Evolutionary conservation across 1,284 basidiomycete species (phyloP).

Genomic region (Ustilago nuda): DNA sequence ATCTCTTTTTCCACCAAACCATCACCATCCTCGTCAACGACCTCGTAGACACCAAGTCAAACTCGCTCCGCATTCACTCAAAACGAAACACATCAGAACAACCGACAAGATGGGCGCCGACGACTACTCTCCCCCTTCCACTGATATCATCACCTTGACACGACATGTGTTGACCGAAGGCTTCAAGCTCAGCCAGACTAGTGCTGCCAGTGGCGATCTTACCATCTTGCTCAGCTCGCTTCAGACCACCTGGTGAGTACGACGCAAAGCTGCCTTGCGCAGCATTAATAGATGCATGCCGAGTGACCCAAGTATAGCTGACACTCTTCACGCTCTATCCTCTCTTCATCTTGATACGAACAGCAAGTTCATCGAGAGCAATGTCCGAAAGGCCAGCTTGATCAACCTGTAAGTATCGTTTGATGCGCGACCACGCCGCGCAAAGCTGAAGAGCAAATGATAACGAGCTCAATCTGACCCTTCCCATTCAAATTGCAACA

Average conservation of each 20-base stretch:
- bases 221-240: conserved; percentile 94
- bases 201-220: conserved; percentile 78
- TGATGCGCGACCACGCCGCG: not conserved
- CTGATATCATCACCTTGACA: conserved; percentile 68
- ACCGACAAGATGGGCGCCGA: conserved; percentile 49
- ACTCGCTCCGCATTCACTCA: not conserved
- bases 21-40: conserved; percentile 2
- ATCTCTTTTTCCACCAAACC: not conserved
- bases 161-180: conserved; percentile 67
- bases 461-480: conserved; percentile 1
- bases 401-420: conserved; percentile 87
- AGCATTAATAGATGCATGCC: not conserved
- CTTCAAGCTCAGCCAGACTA: conserved; percentile 43
- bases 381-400: conserved; percentile 93
- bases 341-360: not conserved
- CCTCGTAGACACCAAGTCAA: not conserved
- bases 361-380: conserved; percentile 91
- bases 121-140: conserved; percentile 59
- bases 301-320: not conserved
- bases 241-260: conserved; percentile 76
- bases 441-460: not conserved
- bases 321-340: not conserved
- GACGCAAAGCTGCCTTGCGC: not conserved
- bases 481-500: conserved; percentile 66
- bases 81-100: not conserved